Evolutionary conservation across 202 grass and related monocot genomes (phyloP), one percentile per base, ranked within the genome.

Genomic region (Cymbopogon flexuosus): DNA sequence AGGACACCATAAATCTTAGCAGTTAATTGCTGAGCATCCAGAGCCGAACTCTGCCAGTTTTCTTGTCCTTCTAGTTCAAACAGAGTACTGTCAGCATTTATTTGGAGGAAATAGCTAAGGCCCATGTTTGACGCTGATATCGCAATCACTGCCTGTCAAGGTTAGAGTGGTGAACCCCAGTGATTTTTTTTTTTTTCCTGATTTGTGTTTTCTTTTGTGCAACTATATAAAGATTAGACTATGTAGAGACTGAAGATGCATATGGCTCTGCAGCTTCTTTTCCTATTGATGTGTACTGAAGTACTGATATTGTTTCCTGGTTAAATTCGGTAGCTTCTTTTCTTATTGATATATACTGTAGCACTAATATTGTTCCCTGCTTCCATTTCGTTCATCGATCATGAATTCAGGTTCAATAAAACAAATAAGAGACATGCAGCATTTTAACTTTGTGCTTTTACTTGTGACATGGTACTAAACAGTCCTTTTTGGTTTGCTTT

Each of bases 1-100:
- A 84, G 79, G 93, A 97, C 68, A 86, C 88, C 62, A 70, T 97
- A 83, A 91, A 79, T 82, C 88, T 97, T 42, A 97, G 88, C 76
- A 86, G 6, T 47, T 86, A 31, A 75, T 45, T 79, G 2, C 39
- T 52, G 43, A 35, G 33, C 45, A 84, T 41, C 21, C 23, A 12
- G 63, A 65, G 41, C 45, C 66, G 10, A 45, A 23, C 13, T 19
- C 8, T 0, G 12, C 6, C 5, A 68, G 9, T 34, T 86, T 59
- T 76, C 10, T 51, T 15, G 36, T 21, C 9, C 40, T 49, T 68
- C 3, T 45, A 73, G 49, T 40, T 69, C 7, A 63, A 68, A 62
- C 15, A 18, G 66, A 29, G 39, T 42, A 16, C 29, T 82, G 18
- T 13, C 22, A 45, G 37, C 42, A 62, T 70, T 85, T 79, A 14